Evolutionary conservation across 1,284 basidiomycete species (phyloP).

Genomic region (Malassezia japonica): DNA sequence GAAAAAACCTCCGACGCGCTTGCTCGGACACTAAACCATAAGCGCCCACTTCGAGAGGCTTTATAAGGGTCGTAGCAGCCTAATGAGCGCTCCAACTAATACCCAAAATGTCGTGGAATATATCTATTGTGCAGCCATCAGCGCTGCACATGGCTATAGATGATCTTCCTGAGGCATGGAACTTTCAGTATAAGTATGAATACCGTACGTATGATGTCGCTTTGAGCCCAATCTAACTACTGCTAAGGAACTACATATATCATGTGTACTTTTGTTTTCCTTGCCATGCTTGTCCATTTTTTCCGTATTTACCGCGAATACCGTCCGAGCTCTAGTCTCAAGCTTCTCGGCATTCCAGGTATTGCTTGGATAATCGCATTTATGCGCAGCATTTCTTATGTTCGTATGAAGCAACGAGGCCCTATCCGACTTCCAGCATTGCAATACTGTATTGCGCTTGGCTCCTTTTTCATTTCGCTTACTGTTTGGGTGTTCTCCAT

Average conservation of each 20-base stretch:
- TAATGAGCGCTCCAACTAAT: no score
- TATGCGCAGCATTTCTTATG: not conserved
- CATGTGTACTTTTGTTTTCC: not conserved
- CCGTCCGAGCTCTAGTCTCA: not conserved
- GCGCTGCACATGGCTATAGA: not conserved
- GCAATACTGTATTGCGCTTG: not conserved
- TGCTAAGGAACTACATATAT: not conserved
- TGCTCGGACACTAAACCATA: no score
- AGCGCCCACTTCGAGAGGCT: no score
- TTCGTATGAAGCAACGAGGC: not conserved
- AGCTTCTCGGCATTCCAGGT: not conserved
- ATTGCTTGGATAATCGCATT: not conserved
- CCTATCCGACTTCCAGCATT: not conserved
- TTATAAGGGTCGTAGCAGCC: no score
- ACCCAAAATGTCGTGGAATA: no score
- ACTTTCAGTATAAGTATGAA: not conserved
- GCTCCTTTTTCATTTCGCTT: constrained; percentile 8
- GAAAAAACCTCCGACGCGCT: no score
- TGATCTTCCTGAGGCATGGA: not conserved
- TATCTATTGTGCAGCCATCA: no score
- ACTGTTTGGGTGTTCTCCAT: constrained; percentile 25
- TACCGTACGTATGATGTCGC: not conserved
- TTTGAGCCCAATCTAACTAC: not conserved
- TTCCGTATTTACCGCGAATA: not conserved
- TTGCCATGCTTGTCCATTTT: not conserved